phyloP scores from a whole-genome alignment of 192 early-diverging fungal species.

The Backusella mclennaniae region DNA sequence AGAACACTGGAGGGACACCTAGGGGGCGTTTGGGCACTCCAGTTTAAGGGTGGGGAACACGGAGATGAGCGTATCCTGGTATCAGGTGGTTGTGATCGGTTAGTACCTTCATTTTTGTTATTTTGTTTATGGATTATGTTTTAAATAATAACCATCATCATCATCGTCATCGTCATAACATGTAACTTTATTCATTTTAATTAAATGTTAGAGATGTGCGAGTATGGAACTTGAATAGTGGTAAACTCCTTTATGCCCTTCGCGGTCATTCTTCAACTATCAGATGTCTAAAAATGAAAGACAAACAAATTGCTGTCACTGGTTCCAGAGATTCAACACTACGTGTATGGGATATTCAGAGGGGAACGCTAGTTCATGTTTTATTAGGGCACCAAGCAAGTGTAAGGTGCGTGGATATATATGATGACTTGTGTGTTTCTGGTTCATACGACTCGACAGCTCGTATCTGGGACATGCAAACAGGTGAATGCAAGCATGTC shows the following conservation, averaged over 20 bases:
- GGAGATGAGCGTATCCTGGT: conserved; percentile 65
- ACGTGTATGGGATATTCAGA: conserved; percentile 84
- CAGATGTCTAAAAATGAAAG: conserved; percentile 82
- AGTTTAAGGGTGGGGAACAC: conserved; percentile 45
- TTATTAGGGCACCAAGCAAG: conserved; percentile 84
- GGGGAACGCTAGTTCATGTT: conserved; percentile 63
- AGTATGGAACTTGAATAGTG: conserved; percentile 91
- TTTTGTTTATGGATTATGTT: not conserved
- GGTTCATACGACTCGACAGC: conserved; percentile 93
- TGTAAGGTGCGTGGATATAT: conserved; percentile 89
- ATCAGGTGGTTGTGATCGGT: conserved; percentile 93
- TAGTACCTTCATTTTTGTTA: conserved; percentile 26
- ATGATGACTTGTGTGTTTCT: conserved; percentile 78
- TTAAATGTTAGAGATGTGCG: conserved; percentile 64
- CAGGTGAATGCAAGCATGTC: conserved; percentile 69
- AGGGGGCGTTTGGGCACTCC: conserved; percentile 97
- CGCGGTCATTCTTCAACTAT: conserved; percentile 95
- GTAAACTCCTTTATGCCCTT: conserved; percentile 84
- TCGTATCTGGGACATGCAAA: conserved; percentile 83
- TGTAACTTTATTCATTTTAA: not conserved
- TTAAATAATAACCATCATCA: not conserved
- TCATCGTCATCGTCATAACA: not conserved
- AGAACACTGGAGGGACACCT: conserved; percentile 81
- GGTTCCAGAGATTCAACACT: conserved; percentile 92
- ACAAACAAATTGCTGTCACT: conserved; percentile 73